phyloP scores from a whole-genome alignment of 129 eudicot species.

The Helichrysum umbraculigerum region DNA sequence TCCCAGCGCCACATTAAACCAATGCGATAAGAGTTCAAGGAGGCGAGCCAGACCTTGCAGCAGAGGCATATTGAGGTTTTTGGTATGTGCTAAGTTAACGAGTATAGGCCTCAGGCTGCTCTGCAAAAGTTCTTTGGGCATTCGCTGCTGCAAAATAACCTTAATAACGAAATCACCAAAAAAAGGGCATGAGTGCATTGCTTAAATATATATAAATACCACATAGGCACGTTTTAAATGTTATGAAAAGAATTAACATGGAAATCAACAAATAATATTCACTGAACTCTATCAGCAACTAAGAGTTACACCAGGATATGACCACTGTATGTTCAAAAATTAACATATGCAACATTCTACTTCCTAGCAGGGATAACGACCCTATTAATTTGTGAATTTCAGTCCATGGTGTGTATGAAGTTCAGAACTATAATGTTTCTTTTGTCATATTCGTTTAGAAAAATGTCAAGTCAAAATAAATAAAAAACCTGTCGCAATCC shows the following conservation, averaged over 20 bases:
- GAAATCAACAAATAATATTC: neutral
- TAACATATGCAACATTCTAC: slow-evolving; percentile 15
- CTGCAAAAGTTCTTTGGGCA: slow-evolving; percentile 98
- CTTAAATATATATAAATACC: neutral
- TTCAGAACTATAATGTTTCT: neutral
- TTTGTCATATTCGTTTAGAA: neutral
- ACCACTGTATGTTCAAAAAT: slow-evolving; percentile 9
- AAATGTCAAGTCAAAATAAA: slow-evolving; percentile 17
- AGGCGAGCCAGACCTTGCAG: slow-evolving; percentile 96
- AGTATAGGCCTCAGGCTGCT: slow-evolving; percentile 96
- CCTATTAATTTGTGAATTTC: neutral
- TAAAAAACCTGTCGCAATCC: slow-evolving; percentile 92
- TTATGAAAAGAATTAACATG: neutral
- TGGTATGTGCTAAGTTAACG: slow-evolving; percentile 93
- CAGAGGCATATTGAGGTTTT: slow-evolving; percentile 96
- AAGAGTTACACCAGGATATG: neutral
- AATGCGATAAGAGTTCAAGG: slow-evolving; percentile 89
- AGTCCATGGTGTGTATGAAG: slow-evolving; percentile 11
- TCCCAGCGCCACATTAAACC: slow-evolving; percentile 96
- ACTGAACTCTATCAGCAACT: neutral
- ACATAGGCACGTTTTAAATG: slow-evolving; percentile 1
- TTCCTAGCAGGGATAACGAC: slow-evolving; percentile 12
- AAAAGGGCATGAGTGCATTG: slow-evolving; percentile 18
- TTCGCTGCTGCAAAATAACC: slow-evolving; percentile 93
- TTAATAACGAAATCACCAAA: slow-evolving; percentile 30